These are phyloP conservation scores for Sporisorium graminicola DNA, from an alignment of 1,284 basidiomycete species.

Conservation along the genomic window DNA sequence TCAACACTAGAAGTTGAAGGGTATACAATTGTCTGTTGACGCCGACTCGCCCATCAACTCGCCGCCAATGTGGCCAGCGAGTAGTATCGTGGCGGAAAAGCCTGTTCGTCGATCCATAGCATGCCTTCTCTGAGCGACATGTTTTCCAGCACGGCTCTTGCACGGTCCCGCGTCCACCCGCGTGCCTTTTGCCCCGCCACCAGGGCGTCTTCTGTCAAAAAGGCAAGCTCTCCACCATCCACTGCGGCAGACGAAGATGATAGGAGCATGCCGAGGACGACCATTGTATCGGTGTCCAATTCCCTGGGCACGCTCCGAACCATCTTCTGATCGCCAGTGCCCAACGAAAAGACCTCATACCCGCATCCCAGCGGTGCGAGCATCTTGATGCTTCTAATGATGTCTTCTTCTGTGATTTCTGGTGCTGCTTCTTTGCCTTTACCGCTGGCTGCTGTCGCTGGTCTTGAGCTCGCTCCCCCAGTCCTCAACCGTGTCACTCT, in stretches of 20 bases:
- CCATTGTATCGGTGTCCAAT: constrained; percentile 70
- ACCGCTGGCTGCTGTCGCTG: neutral
- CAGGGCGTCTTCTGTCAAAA: constrained; percentile 75
- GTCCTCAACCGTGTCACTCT: constrained; percentile 82
- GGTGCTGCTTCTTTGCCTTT: constrained; percentile 1
- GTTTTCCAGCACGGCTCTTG: constrained; percentile 83
- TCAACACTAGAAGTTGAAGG: neutral
- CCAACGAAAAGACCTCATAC: constrained; percentile 83
- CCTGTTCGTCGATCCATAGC: constrained; percentile 93
- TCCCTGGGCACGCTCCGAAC: constrained; percentile 70
- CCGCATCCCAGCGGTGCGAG: constrained; percentile 88
- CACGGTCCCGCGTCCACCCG: constrained; percentile 83
- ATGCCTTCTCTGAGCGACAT: constrained; percentile 90
- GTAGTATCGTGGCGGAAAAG: constrained; percentile 67
- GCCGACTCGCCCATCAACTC: neutral
- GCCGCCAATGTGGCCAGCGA: constrained; percentile 43
- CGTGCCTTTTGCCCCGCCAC: constrained; percentile 75
- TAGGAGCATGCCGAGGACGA: constrained; percentile 70
- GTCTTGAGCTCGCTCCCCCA: constrained; percentile 43
- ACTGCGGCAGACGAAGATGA: constrained; percentile 67
- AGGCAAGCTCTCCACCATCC: constrained; percentile 34
- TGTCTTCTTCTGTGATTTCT: constrained; percentile 81
- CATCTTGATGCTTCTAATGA: constrained; percentile 85
- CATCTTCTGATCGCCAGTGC: constrained; percentile 70
- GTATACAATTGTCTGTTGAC: neutral